Conservation (phyloP, 768 basidiomycete species). For the Tricholoma sp. region DNA sequence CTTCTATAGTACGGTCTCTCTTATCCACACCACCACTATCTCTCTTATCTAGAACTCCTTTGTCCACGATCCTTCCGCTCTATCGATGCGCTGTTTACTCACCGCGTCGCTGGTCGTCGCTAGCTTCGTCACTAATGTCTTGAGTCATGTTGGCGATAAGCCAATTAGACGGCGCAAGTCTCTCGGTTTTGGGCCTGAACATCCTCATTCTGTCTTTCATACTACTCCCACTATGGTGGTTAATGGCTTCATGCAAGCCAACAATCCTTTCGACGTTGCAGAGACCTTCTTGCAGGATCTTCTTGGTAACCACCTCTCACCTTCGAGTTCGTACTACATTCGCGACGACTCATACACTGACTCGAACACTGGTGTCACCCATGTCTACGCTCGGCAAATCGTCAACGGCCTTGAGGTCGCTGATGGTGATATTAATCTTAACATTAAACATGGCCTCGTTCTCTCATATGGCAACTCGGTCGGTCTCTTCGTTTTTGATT, state of each 20-base stretch:
- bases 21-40: conserved; percentile 5
- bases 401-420: conserved; percentile 84
- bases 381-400: conserved; percentile 83
- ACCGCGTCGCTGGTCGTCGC: conserved; percentile 58
- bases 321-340: conserved; percentile 47
- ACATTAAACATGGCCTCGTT: conserved; percentile 79
- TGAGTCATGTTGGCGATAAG: conserved; percentile 35
- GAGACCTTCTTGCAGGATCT: conserved; percentile 52
- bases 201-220: conserved; percentile 66
- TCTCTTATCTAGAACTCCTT: neutral
- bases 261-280: conserved; percentile 60
- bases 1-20: too few relatives aligned
- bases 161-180: conserved; percentile 65
- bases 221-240: conserved; percentile 45
- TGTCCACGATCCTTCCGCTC: neutral
- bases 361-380: conserved; percentile 76
- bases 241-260: conserved; percentile 33
- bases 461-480: conserved; percentile 88
- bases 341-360: conserved; percentile 88
- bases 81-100: conserved; percentile 58
- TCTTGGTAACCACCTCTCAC: conserved; percentile 32
- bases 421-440: conserved; percentile 91
- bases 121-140: conserved; percentile 52
- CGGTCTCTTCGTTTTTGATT: conserved; percentile 17
- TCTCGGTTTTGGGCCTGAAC: conserved; percentile 81